Percentiles rank a stretch among this genome's conserved stretches.
Conservation (phyloP, 495 filamentous ascomycete genomes). For the Daldinia grandis region DNA sequence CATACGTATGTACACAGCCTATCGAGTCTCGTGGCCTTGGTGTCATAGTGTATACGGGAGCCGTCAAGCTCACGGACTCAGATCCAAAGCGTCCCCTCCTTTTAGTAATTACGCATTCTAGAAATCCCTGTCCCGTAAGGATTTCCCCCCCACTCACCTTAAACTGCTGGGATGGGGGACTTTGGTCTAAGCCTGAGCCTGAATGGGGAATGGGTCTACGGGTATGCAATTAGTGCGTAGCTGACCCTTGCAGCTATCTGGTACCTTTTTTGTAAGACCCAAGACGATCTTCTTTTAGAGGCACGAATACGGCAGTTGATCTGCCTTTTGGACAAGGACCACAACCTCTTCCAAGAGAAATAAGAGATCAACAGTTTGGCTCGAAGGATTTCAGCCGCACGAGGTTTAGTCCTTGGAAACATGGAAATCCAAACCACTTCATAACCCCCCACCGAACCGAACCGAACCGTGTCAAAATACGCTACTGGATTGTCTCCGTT, state of each 20-base stretch:
- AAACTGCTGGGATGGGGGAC: conserved; percentile 21
- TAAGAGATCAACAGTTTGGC: conserved; percentile 10
- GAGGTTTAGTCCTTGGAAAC: neutral
- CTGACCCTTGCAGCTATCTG: conserved; percentile 16
- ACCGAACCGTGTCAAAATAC: too few species aligned
- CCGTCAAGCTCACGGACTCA: neutral
- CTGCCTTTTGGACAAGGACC: conserved; percentile 1
- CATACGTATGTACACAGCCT: neutral
- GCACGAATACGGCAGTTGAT: conserved; percentile 17
- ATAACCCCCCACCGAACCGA: neutral
- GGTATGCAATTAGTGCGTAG: conserved; percentile 11
- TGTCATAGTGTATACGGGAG: neutral
- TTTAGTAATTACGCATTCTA: conserved; percentile 17
- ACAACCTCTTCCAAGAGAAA: neutral
- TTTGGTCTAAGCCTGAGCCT: conserved; percentile 9
- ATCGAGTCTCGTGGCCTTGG: conserved; percentile 23
- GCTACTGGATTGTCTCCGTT: neutral
- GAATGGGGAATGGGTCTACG: conserved; percentile 19
- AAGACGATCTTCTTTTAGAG: conserved; percentile 11
- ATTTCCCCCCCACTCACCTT: conserved; percentile 30
- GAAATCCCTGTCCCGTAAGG: conserved; percentile 16
- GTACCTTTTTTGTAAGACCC: conserved; percentile 29
- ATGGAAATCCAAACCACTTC: neutral
- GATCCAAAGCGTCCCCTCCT: neutral
- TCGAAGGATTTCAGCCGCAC: conserved; percentile 37